Conservation (phyloP, 2,329 filamentous ascomycete species). For the Penicillium hesseltinei region DNA sequence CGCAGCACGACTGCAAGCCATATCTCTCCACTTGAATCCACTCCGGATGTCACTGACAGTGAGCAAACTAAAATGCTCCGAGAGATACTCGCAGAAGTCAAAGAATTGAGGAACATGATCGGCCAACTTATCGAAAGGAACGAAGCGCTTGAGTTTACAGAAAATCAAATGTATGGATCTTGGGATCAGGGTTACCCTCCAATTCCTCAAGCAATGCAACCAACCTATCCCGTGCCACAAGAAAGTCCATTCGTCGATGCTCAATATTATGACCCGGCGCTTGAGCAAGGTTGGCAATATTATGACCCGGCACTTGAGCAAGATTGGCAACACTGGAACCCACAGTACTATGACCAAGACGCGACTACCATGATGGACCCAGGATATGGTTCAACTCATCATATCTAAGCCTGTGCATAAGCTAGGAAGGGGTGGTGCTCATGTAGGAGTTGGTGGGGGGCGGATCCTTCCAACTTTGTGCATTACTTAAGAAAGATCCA, state of each 20-base stretch:
- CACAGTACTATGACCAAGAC: background rate
- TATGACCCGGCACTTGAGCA: background rate
- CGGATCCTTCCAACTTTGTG: too few relatives aligned
- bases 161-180: background rate
- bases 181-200: background rate
- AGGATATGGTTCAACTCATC: background rate
- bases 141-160: background rate
- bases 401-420: background rate
- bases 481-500: too few relatives aligned
- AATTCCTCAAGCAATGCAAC: background rate
- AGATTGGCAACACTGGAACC: background rate
- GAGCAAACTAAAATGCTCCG: background rate
- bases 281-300: background rate
- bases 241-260: background rate
- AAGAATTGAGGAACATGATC: background rate
- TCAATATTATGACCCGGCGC: background rate
- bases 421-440: background rate
- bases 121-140: background rate
- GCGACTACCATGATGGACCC: background rate
- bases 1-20: background rate
- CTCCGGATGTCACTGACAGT: background rate
- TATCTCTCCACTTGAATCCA: background rate
- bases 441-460: background rate
- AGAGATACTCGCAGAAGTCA: background rate
- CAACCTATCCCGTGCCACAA: background rate